Percentiles rank a stretch among this genome's conserved stretches.
Evolutionary conservation across 2,329 filamentous ascomycete genomes (phyloP).

Genomic region (Fusarium redolens): DNA sequence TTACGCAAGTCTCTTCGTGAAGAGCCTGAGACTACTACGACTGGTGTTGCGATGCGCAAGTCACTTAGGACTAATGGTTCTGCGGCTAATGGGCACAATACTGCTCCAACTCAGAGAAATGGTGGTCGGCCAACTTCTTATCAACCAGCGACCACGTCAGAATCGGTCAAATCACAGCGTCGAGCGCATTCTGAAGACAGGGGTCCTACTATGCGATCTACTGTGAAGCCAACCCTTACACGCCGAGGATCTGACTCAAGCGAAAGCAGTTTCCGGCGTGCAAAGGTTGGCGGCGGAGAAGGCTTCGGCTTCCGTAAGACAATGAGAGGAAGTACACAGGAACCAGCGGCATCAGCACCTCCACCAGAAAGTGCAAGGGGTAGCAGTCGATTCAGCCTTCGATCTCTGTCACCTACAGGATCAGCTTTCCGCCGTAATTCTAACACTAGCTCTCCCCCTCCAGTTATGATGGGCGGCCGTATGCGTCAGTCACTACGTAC

Average conservation of each 20-base stretch:
- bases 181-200: slow-evolving; percentile 44
- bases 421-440: slow-evolving; percentile 62
- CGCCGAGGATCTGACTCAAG: slow-evolving; percentile 73
- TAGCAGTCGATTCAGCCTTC: slow-evolving; percentile 75
- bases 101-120: slow-evolving; percentile 4
- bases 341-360: slow-evolving; percentile 25
- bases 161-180: slow-evolving; percentile 34
- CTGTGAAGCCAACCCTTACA: slow-evolving; percentile 53
- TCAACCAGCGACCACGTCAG: slow-evolving; percentile 36
- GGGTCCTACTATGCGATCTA: slow-evolving; percentile 26
- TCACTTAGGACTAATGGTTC: slow-evolving; percentile 38
- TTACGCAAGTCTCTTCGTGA: slow-evolving; percentile 41
- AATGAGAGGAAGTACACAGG: slow-evolving; percentile 66
- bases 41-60: slow-evolving; percentile 37
- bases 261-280: slow-evolving; percentile 85
- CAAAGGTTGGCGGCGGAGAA: slow-evolving; percentile 58
- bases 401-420: slow-evolving; percentile 75
- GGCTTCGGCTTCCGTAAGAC: slow-evolving; percentile 76
- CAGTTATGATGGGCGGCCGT: slow-evolving; percentile 52
- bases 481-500: slow-evolving; percentile 61
- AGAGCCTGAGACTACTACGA: slow-evolving; percentile 17
- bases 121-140: slow-evolving; percentile 47
- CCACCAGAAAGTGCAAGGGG: slow-evolving; percentile 46
- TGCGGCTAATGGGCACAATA: slow-evolving; percentile 7
- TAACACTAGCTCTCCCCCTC: slow-evolving; percentile 50